Evolutionary conservation across 2,329 filamentous ascomycete genomes (phyloP).

Genomic region (Pestalotiopsis sp.): DNA sequence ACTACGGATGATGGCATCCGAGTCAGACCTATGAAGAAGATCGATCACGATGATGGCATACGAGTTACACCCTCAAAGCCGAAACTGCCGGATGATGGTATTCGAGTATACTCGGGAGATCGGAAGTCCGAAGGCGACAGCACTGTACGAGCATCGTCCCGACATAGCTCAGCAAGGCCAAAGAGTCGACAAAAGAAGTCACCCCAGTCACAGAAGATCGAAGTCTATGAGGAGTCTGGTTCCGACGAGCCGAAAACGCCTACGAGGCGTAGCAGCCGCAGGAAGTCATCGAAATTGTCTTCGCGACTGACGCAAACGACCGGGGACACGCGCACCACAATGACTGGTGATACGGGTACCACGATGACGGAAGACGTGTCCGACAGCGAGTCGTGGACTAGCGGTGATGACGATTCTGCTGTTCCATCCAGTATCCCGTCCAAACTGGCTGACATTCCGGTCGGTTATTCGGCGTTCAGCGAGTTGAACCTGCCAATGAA

Average conservation of each 20-base stretch:
- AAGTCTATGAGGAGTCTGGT: conserved; percentile 38
- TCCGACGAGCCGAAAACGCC: conserved; percentile 40
- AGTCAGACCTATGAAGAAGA: conserved; percentile 36
- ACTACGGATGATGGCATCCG: conserved; percentile 33
- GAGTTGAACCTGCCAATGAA: conserved; percentile 60
- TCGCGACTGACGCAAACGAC: conserved; percentile 24
- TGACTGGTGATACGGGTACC: conserved; percentile 23
- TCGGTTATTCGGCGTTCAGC: conserved; percentile 69
- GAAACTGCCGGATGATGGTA: conserved; percentile 37
- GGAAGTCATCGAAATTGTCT: conserved; percentile 25
- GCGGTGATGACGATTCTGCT: conserved; percentile 31
- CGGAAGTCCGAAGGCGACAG: conserved; percentile 28
- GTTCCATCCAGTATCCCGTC: conserved; percentile 45
- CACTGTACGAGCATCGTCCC: conserved; percentile 31
- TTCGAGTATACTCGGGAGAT: conserved; percentile 31
- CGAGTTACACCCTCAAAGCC: conserved; percentile 27
- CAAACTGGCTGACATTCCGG: conserved; percentile 63
- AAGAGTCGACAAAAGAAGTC: conserved; percentile 24
- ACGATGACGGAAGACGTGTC: conserved; percentile 35
- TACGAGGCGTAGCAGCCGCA: conserved; percentile 36
- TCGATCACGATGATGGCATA: conserved; percentile 28
- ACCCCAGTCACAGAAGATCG: conserved; percentile 32
- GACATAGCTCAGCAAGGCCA: conserved; percentile 26
- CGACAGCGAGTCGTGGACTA: conserved; percentile 34
- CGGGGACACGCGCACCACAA: conserved; percentile 12